Evolutionary conservation across 495 filamentous ascomycete genomes (phyloP).

Genomic region (Symbiotaphrina buchneri): DNA sequence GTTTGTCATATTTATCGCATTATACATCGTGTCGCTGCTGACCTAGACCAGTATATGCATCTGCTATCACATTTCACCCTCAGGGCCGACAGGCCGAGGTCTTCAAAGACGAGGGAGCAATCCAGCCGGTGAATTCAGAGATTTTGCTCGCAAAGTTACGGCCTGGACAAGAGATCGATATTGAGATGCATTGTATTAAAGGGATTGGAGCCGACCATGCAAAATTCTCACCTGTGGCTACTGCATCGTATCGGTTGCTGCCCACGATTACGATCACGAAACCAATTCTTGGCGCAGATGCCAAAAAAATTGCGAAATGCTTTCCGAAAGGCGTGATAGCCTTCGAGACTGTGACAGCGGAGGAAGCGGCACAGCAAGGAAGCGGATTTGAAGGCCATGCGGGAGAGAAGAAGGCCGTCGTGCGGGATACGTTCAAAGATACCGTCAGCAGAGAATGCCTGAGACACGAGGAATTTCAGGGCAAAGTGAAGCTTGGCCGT

Average conservation of each 20-base stretch:
- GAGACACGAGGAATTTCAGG: slow-evolving; percentile 80
- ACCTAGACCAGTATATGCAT: slow-evolving; percentile 41
- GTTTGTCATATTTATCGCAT: slow-evolving; percentile 2
- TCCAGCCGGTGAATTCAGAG: slow-evolving; percentile 65
- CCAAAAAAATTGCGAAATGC: slow-evolving; percentile 72
- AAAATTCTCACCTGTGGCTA: slow-evolving; percentile 93
- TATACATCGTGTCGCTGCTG: not conserved
- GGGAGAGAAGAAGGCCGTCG: slow-evolving; percentile 66
- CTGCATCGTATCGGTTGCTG: slow-evolving; percentile 74
- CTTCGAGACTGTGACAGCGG: slow-evolving; percentile 43
- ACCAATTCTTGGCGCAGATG: slow-evolving; percentile 70
- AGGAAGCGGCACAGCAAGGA: slow-evolving; percentile 34
- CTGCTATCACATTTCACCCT: slow-evolving; percentile 51
- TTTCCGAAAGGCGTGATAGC: slow-evolving; percentile 81
- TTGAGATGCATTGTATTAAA: slow-evolving; percentile 77
- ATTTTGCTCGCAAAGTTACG: slow-evolving; percentile 89
- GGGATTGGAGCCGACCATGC: slow-evolving; percentile 89
- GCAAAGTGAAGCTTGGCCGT: slow-evolving; percentile 81
- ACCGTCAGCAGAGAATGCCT: slow-evolving; percentile 86
- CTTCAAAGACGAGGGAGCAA: slow-evolving; percentile 36
- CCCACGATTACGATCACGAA: slow-evolving; percentile 61
- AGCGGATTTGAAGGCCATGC: slow-evolving; percentile 49
- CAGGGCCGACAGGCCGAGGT: slow-evolving; percentile 46
- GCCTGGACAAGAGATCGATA: slow-evolving; percentile 65
- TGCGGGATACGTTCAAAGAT: slow-evolving; percentile 60